Evolutionary conservation across 257 asterid genomes (phyloP), one percentile per base, ranked within the genome.

Genomic region (Capsicum chinense): DNA sequence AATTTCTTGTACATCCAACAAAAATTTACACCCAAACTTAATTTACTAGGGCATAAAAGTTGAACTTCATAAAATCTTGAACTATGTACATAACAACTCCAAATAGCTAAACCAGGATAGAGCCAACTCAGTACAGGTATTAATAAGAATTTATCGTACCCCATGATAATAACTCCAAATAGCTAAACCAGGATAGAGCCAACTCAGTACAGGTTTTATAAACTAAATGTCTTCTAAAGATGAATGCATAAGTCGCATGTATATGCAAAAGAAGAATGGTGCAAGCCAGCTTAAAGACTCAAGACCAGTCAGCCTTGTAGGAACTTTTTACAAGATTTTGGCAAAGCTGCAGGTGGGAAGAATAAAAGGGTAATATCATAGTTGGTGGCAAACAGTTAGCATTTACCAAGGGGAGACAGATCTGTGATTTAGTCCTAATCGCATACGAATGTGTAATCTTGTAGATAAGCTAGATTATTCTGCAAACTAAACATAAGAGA

Each of bases 121-220:
- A 63, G 69, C 5, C 4, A 63, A 63, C 21, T 63, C 70, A 63
- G 70, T 63, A 26, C 42, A 63, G 70, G 33, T 26, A 26, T 63
- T 26, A 26, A 26, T 26, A 26, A 10, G 70, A 63, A 63, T 63
- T 63, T 21, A 63, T 63, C 16, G 9, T 26, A 63, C 42, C 42
- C 70, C 17, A 26, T 63, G 70, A 63, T 63, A 63, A 63, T 42
- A 63, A 63, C 42, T 63, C 70, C 42, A 63, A 63, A 63, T 63
- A 21, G 70, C 69, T 63, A 63, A 63, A 62, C 68, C 69, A 33
- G 16, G 69, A 1, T 21, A 21, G 69, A 63, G 69, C 5, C 4
- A 63, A 63, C 21, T 63, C 70, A 63, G 70, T 63, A 26, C 42
- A 63, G 70, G 33, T 26, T 63, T 63, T 26, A 26, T 26, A 26